These are phyloP conservation scores for Teratosphaeriaceae sp. DNA, from an alignment of 2,329 filamentous ascomycete species.

Conservation along the genomic window DNA sequence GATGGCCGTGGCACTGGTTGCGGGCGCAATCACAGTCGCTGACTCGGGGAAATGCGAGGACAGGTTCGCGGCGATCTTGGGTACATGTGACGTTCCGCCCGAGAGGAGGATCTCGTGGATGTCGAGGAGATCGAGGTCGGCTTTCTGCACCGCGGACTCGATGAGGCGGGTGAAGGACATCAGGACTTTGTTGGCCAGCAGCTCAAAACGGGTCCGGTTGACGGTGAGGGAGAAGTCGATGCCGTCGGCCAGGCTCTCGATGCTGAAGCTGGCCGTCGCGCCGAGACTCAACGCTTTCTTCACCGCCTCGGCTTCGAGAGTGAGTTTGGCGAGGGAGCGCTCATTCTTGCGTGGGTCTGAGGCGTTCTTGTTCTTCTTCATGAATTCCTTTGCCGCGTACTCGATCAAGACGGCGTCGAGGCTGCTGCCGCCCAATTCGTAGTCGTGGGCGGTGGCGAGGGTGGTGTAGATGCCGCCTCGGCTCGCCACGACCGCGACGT, in stretches of 20 bases:
- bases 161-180: constrained; percentile 81
- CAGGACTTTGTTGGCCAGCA: constrained; percentile 79
- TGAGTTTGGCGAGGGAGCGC: constrained; percentile 82
- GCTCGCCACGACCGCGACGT: constrained; percentile 84
- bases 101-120: constrained; percentile 91
- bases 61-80: constrained; percentile 81
- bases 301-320: constrained; percentile 80
- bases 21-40: constrained; percentile 74
- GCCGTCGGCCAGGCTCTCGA: constrained; percentile 84
- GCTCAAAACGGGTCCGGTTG: constrained; percentile 90
- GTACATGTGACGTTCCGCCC: constrained; percentile 87
- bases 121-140: constrained; percentile 83
- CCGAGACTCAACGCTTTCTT: constrained; percentile 91
- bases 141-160: constrained; percentile 82
- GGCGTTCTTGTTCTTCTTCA: constrained; percentile 81
- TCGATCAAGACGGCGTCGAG: constrained; percentile 90
- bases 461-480: constrained; percentile 95
- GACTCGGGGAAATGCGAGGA: constrained; percentile 71
- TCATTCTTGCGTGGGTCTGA: constrained; percentile 73
- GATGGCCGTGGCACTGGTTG: constrained; percentile 68
- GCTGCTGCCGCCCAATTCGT: constrained; percentile 79
- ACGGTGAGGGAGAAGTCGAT: constrained; percentile 87
- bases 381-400: constrained; percentile 97
- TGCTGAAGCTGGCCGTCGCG: constrained; percentile 81
- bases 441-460: constrained; percentile 89